These are phyloP conservation scores for Vitis vinifera DNA, from an alignment of 164 flowering plant species.

Conservation along the genomic window ASM3070453v1 NC_081818.1:27057501-27058000, in stretches of 20 bases:
- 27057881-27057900: no score
- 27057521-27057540: conserved; percentile 48
- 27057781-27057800: no score
- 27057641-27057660: conserved; percentile 35
- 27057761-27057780: background rate
- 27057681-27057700: conserved; percentile 56
- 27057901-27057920: no score
- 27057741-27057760: background rate
- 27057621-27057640: conserved; percentile 44
- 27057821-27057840: no score
- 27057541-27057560: conserved; percentile 57
- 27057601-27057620: conserved; percentile 40
- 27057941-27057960: no score
- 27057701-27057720: conserved; percentile 58
- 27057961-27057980: no score
- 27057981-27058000: no score
- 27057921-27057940: no score
- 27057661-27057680: conserved; percentile 30
- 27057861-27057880: no score
- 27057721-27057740: background rate
- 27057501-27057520: conserved; percentile 6
- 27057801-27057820: no score
- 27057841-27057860: no score
- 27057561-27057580: conserved; percentile 69
- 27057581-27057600: conserved; percentile 24